Base-by-base conservation (phyloP, 345 rosid species). In the Brassica nigra region DNA sequence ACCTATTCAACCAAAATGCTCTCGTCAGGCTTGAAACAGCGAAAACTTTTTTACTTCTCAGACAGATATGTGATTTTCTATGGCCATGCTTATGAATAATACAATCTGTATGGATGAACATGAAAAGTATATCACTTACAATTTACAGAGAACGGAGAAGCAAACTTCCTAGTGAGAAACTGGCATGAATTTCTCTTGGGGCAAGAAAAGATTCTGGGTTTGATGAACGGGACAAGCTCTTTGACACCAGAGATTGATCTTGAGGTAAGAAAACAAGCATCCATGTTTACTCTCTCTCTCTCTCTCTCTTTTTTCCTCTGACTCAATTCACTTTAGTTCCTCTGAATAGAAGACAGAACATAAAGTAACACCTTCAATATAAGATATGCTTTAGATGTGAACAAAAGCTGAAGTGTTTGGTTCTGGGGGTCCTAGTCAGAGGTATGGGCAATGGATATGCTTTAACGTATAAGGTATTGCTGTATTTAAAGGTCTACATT, bases 241-340 rank as follows among this genome's bases (percentile, higher is more conserved):
- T 73, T 58, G 47, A 83, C 18, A 44, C 83, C 85, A 78, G 86
- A 62, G 85, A 88, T 85, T 62, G 98, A 77, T 76, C 87, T 89
- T 42, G 95, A 84, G 58, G 88, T 80, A 62, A 90, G 87, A 68
- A 88, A 87, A 80, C 95, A 86, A 85, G 97, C 90, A 74, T 91
- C 95, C 98, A 94, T 92, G 74, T 47, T 31, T 14, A 2, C 67
- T 31, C 28, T 3, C 68, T 14, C 61, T 57, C 14, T 58, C 36
- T 70, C 12, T 33, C 58, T 37, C 6, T 31, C 73, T 30, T 63
- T 62, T 55, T 42, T 20, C 47, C 70, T 74, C 61, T 42, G 57
- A 47, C 58, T 31, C 42, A 67, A 16, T 27, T 79, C 74, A 74
- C 70, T 70, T 76, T 55, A 33, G 47, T 61, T 49, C 33, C 65